Evolutionary conservation across 2,329 filamentous ascomycete genomes (phyloP).

Genomic region (Arthrinium phaeospermum): DNA sequence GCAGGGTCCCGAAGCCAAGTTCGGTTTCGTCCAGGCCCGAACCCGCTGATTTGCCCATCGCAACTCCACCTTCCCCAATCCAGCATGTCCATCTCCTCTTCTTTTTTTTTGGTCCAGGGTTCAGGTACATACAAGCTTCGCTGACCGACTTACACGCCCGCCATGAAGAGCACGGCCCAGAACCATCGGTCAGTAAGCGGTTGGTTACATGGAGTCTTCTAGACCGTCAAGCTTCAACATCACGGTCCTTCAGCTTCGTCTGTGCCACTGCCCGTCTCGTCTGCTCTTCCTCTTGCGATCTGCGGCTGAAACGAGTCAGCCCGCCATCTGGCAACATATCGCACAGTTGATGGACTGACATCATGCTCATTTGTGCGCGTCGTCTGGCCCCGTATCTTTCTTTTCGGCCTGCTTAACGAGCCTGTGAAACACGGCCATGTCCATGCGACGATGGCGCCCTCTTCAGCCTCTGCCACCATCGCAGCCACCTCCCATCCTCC

Average conservation of each 20-base stretch:
- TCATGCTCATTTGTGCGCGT: neutral
- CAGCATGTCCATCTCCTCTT: neutral
- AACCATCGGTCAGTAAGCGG: neutral
- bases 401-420: conserved; percentile 1
- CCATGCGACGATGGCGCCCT: neutral
- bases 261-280: neutral
- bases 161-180: neutral
- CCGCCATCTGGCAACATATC: neutral
- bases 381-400: neutral
- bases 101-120: too few species aligned
- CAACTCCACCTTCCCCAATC: neutral
- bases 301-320: neutral
- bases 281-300: neutral
- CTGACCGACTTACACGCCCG: neutral
- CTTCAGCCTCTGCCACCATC: neutral
- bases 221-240: neutral
- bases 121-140: neutral
- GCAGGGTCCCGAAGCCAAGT: neutral
- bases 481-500: neutral
- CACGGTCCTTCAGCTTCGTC: neutral
- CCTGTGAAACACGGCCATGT: neutral
- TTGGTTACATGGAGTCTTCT: neutral
- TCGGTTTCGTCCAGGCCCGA: conserved; percentile 1
- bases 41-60: neutral
- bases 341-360: neutral